These are phyloP conservation scores for Capsicum chinense DNA, from an alignment of 257 asterid genomes.

Conservation along the genomic window DNA sequence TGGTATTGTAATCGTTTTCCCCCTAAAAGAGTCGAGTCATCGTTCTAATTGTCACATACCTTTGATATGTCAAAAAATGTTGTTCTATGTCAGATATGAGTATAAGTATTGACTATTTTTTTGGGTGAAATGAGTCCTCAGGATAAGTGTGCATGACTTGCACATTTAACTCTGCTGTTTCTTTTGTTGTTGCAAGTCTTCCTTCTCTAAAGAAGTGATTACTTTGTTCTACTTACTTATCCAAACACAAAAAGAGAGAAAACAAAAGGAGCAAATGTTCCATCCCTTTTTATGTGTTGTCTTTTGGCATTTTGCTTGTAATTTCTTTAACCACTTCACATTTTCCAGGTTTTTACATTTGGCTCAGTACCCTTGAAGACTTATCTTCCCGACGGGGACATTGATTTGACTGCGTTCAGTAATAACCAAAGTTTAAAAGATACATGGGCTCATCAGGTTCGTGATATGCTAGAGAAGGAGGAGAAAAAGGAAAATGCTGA, in stretches of 20 bases:
- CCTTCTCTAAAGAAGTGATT: neutral
- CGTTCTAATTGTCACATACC: neutral
- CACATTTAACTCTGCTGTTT: neutral
- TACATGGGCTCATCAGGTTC: constrained; percentile 89
- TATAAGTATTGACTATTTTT: neutral
- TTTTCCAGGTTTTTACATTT: constrained; percentile 73
- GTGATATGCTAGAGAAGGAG: constrained; percentile 86
- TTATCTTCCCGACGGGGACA: constrained; percentile 92
- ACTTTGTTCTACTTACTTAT: constrained; percentile 9
- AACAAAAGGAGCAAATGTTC: neutral
- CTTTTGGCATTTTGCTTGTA: neutral
- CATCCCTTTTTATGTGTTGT: constrained; percentile 21
- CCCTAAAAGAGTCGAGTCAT: neutral
- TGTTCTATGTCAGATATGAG: neutral
- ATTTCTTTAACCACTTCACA: neutral
- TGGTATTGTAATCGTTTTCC: neutral
- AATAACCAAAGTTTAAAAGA: constrained; percentile 72
- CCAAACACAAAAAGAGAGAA: neutral
- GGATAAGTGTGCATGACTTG: neutral
- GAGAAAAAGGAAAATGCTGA: constrained; percentile 92
- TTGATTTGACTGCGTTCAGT: constrained; percentile 86
- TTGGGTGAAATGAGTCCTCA: constrained; percentile 3
- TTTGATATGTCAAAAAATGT: neutral
- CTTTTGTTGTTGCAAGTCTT: neutral
- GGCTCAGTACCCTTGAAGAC: constrained; percentile 97